Evolutionary conservation across 176 grass and related monocot genomes (phyloP), one percentile per base, ranked within the genome.

Genomic region (sorghum (Sorghum bicolor)): DNA sequence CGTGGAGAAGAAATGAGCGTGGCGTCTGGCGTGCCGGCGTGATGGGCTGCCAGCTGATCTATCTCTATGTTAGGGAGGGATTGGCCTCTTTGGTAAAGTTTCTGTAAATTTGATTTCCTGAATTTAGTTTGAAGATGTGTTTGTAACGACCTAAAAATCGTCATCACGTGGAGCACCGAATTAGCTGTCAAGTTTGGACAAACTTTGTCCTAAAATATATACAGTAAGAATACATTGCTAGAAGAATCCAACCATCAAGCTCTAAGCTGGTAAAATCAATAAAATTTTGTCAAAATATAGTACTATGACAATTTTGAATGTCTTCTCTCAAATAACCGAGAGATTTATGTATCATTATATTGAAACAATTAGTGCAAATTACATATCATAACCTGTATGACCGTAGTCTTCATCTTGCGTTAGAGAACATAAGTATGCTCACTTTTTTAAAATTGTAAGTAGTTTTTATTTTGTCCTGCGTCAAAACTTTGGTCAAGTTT

Each of bases 1-100:
- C 38, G 76, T 38, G 76, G 71, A 45, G 82, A 80, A 74, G 43
- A 80, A 74, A 80, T 77, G 30, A 28, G 39, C 22, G n/a, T 48
- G 3, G 19, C 36, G 76, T 45, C 44, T 48, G 15, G 45, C 15
- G 45, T 48, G 45, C 45, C 45, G 45, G 45, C 26, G 57, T 14
- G 11, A 33, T 34, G 64, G 64, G 15, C 8, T 36, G 34, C 9
- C 19, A 69, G 34, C 67, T 70, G 37, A 70, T 41, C 67, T 40
- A 50, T 16, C 47, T 50, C 16, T 48, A 48, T 17, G 14, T 5
- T 48, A 16, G 41, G 41, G 11, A 44, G 28, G 62, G 14, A 25
- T n/a, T 34, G 25, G 1, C 8, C 11, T 64, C 8, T 62, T 28
- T 62, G 47, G 47, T 17, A 55, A 55, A 57, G 0, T 60, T 60